phyloP scores from a whole-genome alignment of 2,329 filamentous ascomycete genomes.

The Arachnomyces sp. region DNA sequence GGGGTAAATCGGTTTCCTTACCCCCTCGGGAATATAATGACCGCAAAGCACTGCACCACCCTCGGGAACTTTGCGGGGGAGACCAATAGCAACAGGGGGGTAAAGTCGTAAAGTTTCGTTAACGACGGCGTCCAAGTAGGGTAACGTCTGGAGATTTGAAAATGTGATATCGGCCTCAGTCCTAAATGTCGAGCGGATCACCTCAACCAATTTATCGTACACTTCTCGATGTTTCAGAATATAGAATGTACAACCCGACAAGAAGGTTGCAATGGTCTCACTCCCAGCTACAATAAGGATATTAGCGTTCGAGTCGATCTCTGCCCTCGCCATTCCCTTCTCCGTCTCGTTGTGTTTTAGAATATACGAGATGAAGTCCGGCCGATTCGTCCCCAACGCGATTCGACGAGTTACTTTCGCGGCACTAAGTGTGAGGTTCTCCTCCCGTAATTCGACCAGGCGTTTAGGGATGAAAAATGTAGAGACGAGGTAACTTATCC shows the following conservation, averaged over 20 bases:
- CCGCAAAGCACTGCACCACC: constrained; percentile 20
- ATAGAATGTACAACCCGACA: constrained; percentile 17
- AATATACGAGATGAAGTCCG: constrained; percentile 11
- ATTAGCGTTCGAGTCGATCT: constrained; percentile 7
- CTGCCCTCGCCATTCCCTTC: neutral
- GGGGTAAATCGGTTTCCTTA: constrained; percentile 6
- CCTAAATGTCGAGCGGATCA: constrained; percentile 20
- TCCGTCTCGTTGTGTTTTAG: constrained; percentile 7
- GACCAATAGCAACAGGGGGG: constrained; percentile 21
- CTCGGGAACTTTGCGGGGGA: constrained; percentile 23
- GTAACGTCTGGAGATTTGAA: constrained; percentile 9
- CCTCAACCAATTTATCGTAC: constrained; percentile 15
- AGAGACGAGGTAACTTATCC: too few species aligned
- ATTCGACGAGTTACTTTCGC: too few species aligned
- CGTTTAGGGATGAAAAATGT: too few species aligned
- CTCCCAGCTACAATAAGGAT: constrained; percentile 17
- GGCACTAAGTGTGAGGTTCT: too few species aligned
- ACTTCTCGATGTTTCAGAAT: constrained; percentile 16
- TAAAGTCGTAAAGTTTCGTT: constrained; percentile 21
- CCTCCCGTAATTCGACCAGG: too few species aligned
- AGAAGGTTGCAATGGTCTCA: constrained; percentile 17
- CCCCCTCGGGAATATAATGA: constrained; percentile 19
- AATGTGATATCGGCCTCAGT: constrained; percentile 15
- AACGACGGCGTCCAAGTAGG: constrained; percentile 21
- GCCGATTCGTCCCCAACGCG: neutral